phyloP scores from a whole-genome alignment of 208 protist genomes.

The Wallacemonas collosoma region DNA sequence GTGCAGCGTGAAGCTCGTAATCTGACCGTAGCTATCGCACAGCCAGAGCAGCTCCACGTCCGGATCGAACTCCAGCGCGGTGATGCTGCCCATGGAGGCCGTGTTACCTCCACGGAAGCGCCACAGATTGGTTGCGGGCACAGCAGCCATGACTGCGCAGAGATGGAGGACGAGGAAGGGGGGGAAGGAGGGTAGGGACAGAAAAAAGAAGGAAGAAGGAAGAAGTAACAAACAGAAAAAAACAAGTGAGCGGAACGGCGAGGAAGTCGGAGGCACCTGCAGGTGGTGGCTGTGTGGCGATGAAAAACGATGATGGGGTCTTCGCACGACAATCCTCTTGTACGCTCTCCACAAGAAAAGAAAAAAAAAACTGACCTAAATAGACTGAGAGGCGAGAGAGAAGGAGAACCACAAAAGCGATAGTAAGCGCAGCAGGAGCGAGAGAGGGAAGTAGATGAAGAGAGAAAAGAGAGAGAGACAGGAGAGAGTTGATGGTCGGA shows the following conservation, averaged over 20 bases:
- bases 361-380: not conserved
- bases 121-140: constrained; percentile 42
- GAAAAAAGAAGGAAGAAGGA: constrained; percentile 18
- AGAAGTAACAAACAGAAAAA: constrained; percentile 12
- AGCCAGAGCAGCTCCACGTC: constrained; percentile 88
- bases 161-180: constrained; percentile 13
- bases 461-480: not conserved
- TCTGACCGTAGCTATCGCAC: constrained; percentile 75
- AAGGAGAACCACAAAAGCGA: too few relatives aligned
- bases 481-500: not conserved
- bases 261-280: not conserved
- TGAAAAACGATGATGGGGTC: not conserved
- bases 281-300: not conserved
- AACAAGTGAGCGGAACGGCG: constrained; percentile 2
- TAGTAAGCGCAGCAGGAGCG: not conserved
- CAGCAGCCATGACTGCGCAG: not conserved
- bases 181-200: constrained; percentile 7
- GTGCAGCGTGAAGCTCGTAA: constrained; percentile 80
- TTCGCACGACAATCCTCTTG: not conserved
- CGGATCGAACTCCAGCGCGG: constrained; percentile 86
- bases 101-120: constrained; percentile 66
- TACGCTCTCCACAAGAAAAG: not conserved
- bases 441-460: not conserved
- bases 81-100: constrained; percentile 70
- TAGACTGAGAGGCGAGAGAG: too few relatives aligned